Base-by-base conservation (phyloP, 805 yeast species). In the Candida insectorum region DNA sequence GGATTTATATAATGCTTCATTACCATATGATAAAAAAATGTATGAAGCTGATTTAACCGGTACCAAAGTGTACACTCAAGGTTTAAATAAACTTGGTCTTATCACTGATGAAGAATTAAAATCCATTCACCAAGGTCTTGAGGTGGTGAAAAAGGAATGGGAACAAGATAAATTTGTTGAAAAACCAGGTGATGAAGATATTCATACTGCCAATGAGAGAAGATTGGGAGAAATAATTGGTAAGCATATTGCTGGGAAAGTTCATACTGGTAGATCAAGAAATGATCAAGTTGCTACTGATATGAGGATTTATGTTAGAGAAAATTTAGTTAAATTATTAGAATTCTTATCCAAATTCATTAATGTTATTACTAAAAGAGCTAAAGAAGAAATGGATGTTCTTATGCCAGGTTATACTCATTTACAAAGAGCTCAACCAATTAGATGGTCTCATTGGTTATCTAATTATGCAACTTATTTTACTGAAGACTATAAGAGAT, bases 271-370 rank as follows among this genome's bases (percentile, higher is more conserved):
- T 41, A 79, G 99, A 57, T 85, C 96, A 29, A 81, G 99, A 73
- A 93, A 93, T 54, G 99, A 93, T 60, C 99, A 93, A 69, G 97
- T 89, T 32, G 98, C 96, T 28, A 91, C 97, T n/a, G 98, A 93
- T 56, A 86, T 93, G 95, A 77, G 99, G 61, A 77, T 93, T 17
- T 91, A 77, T 48, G 96, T 93, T 36, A 81, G 96, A 52, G 89
- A 81, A 49, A 75, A 79, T 44, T 66, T 93, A 43, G 71, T 65
- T n/a, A 71, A 81, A 50, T 57, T 86, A 33, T 65, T 76, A 3
- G 67, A 67, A 12, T 65, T 75, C 37, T 67, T 83, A 46, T 74
- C 71, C 39, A 63, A 60, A n/a, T 73, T 91, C 39, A 81, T 91
- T 54, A 56, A 65, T 41, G 81, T 81, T 13, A 73, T 93, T 46